Conservation (phyloP, 495 filamentous ascomycete species). For the Cryomyces antarcticus region DNA sequence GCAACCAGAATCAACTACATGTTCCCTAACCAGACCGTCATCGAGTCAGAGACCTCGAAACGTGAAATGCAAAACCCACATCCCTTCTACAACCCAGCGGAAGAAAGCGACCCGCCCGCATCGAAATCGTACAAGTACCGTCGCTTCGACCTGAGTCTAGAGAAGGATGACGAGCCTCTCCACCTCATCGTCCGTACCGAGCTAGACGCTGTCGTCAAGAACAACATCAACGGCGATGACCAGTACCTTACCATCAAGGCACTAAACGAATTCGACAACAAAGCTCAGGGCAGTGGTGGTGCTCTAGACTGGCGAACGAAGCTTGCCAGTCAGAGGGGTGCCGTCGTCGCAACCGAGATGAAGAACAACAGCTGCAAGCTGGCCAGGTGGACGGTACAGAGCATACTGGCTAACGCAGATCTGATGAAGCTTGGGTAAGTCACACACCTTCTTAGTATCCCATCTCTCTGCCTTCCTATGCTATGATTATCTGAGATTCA, state of each 20-base stretch:
- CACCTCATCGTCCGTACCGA: constrained; percentile 91
- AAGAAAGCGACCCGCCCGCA: constrained; percentile 81
- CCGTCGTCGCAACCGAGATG: constrained; percentile 97
- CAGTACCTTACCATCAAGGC: constrained; percentile 85
- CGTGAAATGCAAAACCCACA: constrained; percentile 71
- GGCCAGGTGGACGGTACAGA: constrained; percentile 89
- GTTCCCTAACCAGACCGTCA: constrained; percentile 83
- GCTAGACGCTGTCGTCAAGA: constrained; percentile 87
- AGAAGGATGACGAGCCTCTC: constrained; percentile 75
- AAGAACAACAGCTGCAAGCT: constrained; percentile 99
- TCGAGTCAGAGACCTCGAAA: constrained; percentile 57
- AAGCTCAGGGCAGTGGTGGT: constrained; percentile 83
- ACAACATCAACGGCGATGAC: constrained; percentile 68
- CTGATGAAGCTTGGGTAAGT: constrained; percentile 88
- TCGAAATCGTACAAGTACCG: constrained; percentile 97
- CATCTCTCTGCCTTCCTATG: neutral
- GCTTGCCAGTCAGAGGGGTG: constrained; percentile 78
- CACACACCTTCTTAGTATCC: neutral
- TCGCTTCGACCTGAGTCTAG: constrained; percentile 81
- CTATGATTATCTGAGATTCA: too few relatives aligned
- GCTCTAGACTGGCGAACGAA: constrained; percentile 93
- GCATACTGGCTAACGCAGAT: constrained; percentile 85
- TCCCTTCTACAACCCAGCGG: constrained; percentile 88
- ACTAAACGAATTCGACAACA: constrained; percentile 95
- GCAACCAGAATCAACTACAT: constrained; percentile 99